Conservation (phyloP, 169 alveolate species). For the Babesia divergens region DNA sequence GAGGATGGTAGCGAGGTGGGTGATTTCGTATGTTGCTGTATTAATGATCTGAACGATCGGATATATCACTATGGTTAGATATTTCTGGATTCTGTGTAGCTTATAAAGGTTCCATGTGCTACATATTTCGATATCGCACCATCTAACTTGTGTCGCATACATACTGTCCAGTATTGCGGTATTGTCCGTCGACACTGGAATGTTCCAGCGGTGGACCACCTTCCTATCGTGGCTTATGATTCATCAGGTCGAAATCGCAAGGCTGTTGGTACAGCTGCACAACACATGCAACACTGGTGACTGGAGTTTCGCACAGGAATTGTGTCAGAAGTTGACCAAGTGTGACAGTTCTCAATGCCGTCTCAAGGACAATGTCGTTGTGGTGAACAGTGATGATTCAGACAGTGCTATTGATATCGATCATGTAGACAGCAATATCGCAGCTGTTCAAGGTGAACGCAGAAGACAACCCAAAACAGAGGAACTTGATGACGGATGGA, state of each 20-base stretch:
- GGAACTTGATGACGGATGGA: conserved; percentile 28
- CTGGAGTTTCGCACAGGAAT: conserved; percentile 30
- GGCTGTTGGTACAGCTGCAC: conserved; percentile 43
- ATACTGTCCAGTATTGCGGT: no score
- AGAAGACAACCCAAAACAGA: conserved; percentile 10
- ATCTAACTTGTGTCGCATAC: no score
- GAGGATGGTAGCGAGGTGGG: conserved; percentile 64
- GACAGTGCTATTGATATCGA: not conserved
- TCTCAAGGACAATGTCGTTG: conserved; percentile 1
- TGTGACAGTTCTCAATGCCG: conserved; percentile 16
- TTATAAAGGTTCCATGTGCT: no score
- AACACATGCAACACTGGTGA: conserved; percentile 34
- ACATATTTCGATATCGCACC: no score
- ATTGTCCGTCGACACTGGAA: no score
- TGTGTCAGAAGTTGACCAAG: conserved; percentile 33
- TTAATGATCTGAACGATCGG: no score
- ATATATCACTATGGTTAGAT: no score
- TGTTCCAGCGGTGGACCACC: no score
- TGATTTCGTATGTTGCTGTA: no score
- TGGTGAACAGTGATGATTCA: not conserved
- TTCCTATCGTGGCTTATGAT: no score
- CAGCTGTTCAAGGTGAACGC: not conserved
- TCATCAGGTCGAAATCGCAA: conserved; percentile 53
- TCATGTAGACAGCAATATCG: not conserved
- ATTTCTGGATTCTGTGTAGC: no score